phyloP scores from a whole-genome alignment of 768 basidiomycete species.

The Serendipita indica region DNA sequence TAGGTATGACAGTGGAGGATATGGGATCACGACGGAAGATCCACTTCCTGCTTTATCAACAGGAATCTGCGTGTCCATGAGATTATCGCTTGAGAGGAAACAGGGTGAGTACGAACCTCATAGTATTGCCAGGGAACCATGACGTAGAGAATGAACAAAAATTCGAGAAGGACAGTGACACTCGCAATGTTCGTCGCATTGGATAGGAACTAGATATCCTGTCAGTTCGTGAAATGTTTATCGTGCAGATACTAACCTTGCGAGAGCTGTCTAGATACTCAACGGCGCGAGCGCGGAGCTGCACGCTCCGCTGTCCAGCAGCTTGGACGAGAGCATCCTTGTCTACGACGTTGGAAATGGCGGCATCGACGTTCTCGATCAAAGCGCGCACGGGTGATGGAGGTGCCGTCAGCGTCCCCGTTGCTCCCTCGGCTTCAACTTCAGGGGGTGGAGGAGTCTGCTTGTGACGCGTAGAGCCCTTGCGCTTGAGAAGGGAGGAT shows the following conservation, averaged over 20 bases:
- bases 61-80: constrained; percentile 22
- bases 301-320: constrained; percentile 10
- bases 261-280: constrained; percentile 8
- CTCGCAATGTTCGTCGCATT: constrained; percentile 48
- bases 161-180: constrained; percentile 38
- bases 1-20: constrained; percentile 35
- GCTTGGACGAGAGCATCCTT: constrained; percentile 13
- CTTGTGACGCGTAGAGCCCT: neutral
- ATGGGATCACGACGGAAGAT: constrained; percentile 23
- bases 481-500: constrained; percentile 24
- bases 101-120: constrained; percentile 10
- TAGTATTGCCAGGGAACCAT: constrained; percentile 37
- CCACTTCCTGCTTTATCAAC: constrained; percentile 5
- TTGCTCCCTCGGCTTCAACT: neutral
- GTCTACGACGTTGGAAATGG: constrained; percentile 11
- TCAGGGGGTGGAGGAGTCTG: neutral
- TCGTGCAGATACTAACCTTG: neutral
- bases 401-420: constrained; percentile 10
- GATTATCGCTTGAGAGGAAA: neutral
- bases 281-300: constrained; percentile 1
- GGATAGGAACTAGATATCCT: constrained; percentile 38
- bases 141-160: constrained; percentile 35
- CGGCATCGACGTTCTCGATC: constrained; percentile 17
- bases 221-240: neutral
- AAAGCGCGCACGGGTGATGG: constrained; percentile 21